These are phyloP conservation scores for Coemansia sp. DNA, from an alignment of 192 early-diverging fungal species.

Conservation along the genomic window DNA sequence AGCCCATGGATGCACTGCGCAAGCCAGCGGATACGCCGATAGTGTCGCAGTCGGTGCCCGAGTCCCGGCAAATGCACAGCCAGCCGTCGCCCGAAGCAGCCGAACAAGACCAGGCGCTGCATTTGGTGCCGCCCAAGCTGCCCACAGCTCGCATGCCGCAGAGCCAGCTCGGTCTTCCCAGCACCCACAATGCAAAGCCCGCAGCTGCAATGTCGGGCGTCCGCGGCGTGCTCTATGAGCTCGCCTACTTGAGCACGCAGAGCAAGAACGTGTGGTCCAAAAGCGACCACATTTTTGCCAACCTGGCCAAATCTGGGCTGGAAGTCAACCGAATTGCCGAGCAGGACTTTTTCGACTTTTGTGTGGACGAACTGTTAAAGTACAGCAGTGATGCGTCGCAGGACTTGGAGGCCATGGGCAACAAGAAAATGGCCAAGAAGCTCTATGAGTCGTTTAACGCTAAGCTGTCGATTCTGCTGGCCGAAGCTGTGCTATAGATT, in stretches of 20 bases:
- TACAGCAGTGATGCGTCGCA: constrained; percentile 50
- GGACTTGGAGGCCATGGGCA: constrained; percentile 49
- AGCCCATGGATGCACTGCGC: neutral
- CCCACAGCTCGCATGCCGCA: constrained; percentile 31
- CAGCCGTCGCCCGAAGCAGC: neutral
- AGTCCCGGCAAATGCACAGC: neutral
- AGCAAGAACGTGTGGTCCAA: constrained; percentile 47
- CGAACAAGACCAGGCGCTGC: neutral
- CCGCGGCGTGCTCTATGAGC: constrained; percentile 43
- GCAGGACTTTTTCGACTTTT: constrained; percentile 57
- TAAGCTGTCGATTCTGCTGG: constrained; percentile 37
- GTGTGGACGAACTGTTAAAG: constrained; percentile 55
- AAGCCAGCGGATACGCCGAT: neutral
- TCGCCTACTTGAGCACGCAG: constrained; percentile 53
- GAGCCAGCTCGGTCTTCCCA: constrained; percentile 22
- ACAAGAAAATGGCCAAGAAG: constrained; percentile 39
- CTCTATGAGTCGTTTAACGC: constrained; percentile 53
- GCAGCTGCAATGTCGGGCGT: constrained; percentile 18
- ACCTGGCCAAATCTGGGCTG: constrained; percentile 44
- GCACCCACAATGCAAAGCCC: neutral
- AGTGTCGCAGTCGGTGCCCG: constrained; percentile 20
- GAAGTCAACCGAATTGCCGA: constrained; percentile 54
- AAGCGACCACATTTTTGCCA: constrained; percentile 42
- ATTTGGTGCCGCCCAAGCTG: constrained; percentile 10
- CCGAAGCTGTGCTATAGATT: constrained; percentile 15